Evolutionary conservation across 306 rosid genomes (phyloP).

Genomic region (Leucaena leucocephala): DNA sequence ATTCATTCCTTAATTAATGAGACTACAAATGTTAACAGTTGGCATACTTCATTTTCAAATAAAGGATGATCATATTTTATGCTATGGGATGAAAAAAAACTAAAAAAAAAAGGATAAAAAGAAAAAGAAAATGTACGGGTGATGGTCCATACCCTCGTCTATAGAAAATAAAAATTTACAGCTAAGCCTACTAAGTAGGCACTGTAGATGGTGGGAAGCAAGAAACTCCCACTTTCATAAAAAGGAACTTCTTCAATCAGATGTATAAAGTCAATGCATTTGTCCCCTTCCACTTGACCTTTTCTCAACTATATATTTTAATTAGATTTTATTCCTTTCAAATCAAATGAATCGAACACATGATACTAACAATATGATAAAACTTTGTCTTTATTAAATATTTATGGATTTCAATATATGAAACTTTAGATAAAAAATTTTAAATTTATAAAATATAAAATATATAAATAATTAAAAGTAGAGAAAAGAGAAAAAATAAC

Average conservation of each 20-base stretch:
- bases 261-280: slow-evolving; percentile 36
- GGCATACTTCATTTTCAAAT: neutral
- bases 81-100: neutral
- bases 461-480: too few relatives aligned
- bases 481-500: too few relatives aligned
- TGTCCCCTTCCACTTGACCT: slow-evolving; percentile 33
- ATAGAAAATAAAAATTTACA: slow-evolving; percentile 29
- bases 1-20: neutral
- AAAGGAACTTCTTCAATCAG: slow-evolving; percentile 8
- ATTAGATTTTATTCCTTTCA: too few relatives aligned
- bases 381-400: too few relatives aligned
- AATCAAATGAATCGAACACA: too few relatives aligned
- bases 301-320: neutral
- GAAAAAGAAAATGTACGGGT: neutral
- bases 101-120: too few relatives aligned
- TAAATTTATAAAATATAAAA: too few relatives aligned
- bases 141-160: neutral
- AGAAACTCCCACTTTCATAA: slow-evolving; percentile 40
- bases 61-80: neutral
- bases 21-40: too few relatives aligned
- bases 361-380: too few relatives aligned
- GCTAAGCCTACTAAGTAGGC: slow-evolving; percentile 58
- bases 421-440: too few relatives aligned
- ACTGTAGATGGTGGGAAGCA: slow-evolving; percentile 60
- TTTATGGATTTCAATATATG: too few relatives aligned